Base-by-base conservation (phyloP, 352 stramenopile genomes). In the Phytophthora colocasiae region DNA sequence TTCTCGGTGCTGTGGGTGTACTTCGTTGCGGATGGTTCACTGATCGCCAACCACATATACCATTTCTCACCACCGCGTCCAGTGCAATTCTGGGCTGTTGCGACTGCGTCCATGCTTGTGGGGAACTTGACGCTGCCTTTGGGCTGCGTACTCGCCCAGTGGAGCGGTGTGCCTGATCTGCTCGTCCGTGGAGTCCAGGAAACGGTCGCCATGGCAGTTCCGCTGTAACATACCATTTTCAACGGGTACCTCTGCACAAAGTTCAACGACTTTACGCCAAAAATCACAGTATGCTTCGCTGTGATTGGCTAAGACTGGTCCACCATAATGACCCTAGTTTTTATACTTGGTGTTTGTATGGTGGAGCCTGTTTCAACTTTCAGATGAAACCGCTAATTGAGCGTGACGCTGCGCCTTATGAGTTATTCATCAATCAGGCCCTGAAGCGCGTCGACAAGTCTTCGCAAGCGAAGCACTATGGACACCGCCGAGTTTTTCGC, bases 31-130 rank as follows among this genome's bases (percentile, higher is more conserved):
- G 69, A 59, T 50, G 59, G 65, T 39, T 54, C 60, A 27, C 48
- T 78, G 36, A 59, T 69, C 6, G 70, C 66, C 17, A 78, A 73
- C 66, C 59, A 73, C 57, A 36, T 78, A 15, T 81, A 81, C 43
- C 62, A 77, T 39, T 77, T 81, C 51, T 73, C 62, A 9, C 73
- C 73, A n/a, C 66, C 63, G 38, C 72, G 72, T 19, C 43, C 72
- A 15, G 57, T 64, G 40, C 63, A 75, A 55, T 81, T 78, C 49
- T 78, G 69, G 73, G 63, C 58, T 32, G 58, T 75, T n/a, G 67
- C 63, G 6, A 75, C 52, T 47, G 60, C 60, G 38, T 62, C 70
- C 63, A 69, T 77, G 59, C 38, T 78, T 43, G 58, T 78, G 19
- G 50, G 58, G 15, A 69, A 73, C 47, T 54, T 73, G 26, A 73